Conservation (phyloP, 257 asterid species). For the Solanum habrochaites region DNA sequence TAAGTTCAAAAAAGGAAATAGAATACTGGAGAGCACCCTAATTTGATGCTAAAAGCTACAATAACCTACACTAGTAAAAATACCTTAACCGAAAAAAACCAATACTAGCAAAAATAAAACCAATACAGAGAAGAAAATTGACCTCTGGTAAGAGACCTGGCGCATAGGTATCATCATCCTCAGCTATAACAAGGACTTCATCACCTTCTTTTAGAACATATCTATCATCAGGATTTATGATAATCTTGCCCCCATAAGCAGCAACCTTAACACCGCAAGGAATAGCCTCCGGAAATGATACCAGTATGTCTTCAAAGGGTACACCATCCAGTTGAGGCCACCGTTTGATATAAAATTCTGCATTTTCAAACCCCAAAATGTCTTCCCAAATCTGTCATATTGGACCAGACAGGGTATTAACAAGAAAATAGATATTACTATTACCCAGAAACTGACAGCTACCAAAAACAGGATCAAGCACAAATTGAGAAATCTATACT, state of each 20-base stretch:
- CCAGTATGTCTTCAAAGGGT: slow-evolving; percentile 59
- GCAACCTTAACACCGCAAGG: slow-evolving; percentile 92
- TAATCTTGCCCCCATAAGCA: slow-evolving; percentile 76
- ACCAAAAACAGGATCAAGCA: background rate
- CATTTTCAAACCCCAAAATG: slow-evolving; percentile 94
- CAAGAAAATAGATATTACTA: background rate
- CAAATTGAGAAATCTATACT: background rate
- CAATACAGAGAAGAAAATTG: slow-evolving; percentile 10
- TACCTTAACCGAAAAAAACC: background rate
- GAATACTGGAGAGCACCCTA: background rate
- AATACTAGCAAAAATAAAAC: background rate
- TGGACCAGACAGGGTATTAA: background rate
- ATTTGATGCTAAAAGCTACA: background rate
- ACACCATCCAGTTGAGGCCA: slow-evolving; percentile 84
- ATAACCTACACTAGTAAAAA: background rate
- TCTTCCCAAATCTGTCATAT: slow-evolving; percentile 92
- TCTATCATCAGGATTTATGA: slow-evolving; percentile 76
- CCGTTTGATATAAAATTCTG: slow-evolving; percentile 85
- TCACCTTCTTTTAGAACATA: slow-evolving; percentile 83
- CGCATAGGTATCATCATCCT: slow-evolving; percentile 95
- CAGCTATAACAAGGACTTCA: slow-evolving; percentile 93
- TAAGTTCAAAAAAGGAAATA: background rate
- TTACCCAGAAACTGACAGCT: background rate
- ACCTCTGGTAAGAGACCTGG: slow-evolving; percentile 90
- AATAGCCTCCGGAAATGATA: slow-evolving; percentile 85